Evolutionary conservation across 2,329 filamentous ascomycete species (phyloP), one percentile per base, ranked within the genome.

Genomic region (Exophiala dermatitidis): DNA sequence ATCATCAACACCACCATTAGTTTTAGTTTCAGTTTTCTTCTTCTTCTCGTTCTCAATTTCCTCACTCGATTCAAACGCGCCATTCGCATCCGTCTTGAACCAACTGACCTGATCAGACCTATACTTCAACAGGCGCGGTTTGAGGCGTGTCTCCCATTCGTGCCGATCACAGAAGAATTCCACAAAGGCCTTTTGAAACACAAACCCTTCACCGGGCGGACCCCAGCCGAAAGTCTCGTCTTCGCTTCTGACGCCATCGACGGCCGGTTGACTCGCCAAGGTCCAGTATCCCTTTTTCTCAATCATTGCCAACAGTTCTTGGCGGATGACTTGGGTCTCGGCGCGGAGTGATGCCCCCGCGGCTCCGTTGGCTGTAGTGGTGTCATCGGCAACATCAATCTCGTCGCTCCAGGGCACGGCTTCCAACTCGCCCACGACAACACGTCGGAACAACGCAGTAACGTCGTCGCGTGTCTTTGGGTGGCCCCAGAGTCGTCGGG

Each of bases 161-260:
- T 78, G 69, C 0, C 77, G 72, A 0, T 90, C 84, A 53, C 95
- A 74, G 76, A 98, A 98, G 72, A 97, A 89, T 69, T 98, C 93
- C 48, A 98, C 90, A 69, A 98, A 98, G 0, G 91, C 86, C 72
- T 97, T 98, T 67, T 98, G 93, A 75, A 96, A 98, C 45, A 97
- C 90, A 68, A 95, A 97, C 12, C 93, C 93, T 64, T 74, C 72
- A 32, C 90, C 84, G 46, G 80, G 81, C 0, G 93, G 93, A 1
- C 93, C 93, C 93, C 93, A 98, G 59, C 93, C 93, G 64, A 95
- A 95, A 19, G 88, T 81, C 2, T 79, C 72, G 67, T 98, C 82
- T 45, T 79, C 81, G 30, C 87, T 94, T 34, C 79, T 80, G 19
- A 90, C 72, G 40, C 90, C 90, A 67, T 96, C 95, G 53, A 96